Conservation (phyloP, 768 basidiomycete genomes). For the Hypholoma sublateritium region DNA sequence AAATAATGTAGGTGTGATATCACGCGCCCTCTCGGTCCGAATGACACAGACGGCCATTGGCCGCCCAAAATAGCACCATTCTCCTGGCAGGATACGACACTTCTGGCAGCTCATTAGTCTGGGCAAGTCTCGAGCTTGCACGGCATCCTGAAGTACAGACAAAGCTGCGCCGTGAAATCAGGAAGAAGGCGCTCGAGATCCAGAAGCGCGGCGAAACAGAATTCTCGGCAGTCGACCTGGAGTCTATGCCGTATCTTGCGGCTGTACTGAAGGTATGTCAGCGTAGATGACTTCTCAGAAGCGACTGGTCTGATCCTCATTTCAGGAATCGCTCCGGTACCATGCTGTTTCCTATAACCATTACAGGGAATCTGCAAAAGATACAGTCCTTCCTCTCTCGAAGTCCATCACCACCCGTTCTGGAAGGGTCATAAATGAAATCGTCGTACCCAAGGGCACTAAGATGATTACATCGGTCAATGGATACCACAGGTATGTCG, state of each 20-base stretch:
- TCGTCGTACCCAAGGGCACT: constrained; percentile 51
- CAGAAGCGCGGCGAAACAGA: constrained; percentile 35
- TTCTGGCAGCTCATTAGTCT: constrained; percentile 56
- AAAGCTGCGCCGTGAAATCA: constrained; percentile 61
- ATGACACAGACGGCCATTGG: constrained; percentile 15
- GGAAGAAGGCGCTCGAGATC: constrained; percentile 34
- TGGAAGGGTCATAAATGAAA: constrained; percentile 43
- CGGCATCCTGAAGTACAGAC: constrained; percentile 57
- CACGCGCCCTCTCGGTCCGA: not conserved
- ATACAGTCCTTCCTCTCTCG: constrained; percentile 60
- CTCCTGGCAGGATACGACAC: constrained; percentile 61
- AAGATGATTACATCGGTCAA: constrained; percentile 50
- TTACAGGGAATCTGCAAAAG: constrained; percentile 40
- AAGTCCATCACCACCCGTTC: constrained; percentile 45
- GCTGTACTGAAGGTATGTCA: constrained; percentile 44
- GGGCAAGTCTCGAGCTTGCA: constrained; percentile 64
- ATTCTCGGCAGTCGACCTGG: constrained; percentile 44
- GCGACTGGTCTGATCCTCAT: too few species aligned
- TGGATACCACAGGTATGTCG: constrained; percentile 49
- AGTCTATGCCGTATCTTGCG: constrained; percentile 47
- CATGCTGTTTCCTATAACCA: constrained; percentile 38
- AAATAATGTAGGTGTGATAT: constrained; percentile 43
- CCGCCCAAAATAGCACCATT: constrained; percentile 43
- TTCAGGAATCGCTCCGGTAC: constrained; percentile 46
- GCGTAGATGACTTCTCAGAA: not conserved